Percentiles rank a stretch among this genome's conserved stretches.
Conservation (phyloP, 768 basidiomycete species). For the Calocera cornea region DNA sequence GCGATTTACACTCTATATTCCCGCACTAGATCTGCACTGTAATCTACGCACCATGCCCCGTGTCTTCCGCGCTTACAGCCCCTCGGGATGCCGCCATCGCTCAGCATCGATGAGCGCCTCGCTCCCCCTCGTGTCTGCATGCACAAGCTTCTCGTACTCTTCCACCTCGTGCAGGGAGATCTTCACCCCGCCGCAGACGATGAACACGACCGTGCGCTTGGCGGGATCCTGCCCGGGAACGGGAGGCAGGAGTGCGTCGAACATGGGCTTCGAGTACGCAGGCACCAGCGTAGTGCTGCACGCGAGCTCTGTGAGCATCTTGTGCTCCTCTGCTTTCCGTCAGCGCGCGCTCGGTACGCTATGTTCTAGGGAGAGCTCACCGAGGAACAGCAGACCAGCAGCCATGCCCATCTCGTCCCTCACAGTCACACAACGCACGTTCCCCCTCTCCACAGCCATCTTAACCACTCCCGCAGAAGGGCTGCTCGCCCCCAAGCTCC, state of each 20-base stretch:
- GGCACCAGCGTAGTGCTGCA: constrained; percentile 57
- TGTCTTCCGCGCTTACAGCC: not conserved
- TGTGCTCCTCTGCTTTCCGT: constrained; percentile 48
- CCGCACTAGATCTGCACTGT: not conserved
- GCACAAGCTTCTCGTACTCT: constrained; percentile 28
- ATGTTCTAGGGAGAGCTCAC: constrained; percentile 27
- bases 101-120: not conserved
- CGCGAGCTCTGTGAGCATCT: constrained; percentile 58
- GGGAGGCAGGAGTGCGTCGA: constrained; percentile 38
- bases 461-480: constrained; percentile 48
- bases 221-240: constrained; percentile 18
- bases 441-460: constrained; percentile 52
- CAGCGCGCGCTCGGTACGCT: not conserved
- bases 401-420: constrained; percentile 60
- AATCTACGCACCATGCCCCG: not conserved
- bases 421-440: constrained; percentile 44
- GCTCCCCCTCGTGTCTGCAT: not conserved
- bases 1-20: not conserved
- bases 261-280: constrained; percentile 45
- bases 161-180: constrained; percentile 40
- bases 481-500: constrained; percentile 57
- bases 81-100: not conserved
- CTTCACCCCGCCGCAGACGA: constrained; percentile 63
- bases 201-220: constrained; percentile 37
- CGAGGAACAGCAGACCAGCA: constrained; percentile 40